Conservation (phyloP, 805 yeast species). For the Candida nonsorbophila region DNA sequence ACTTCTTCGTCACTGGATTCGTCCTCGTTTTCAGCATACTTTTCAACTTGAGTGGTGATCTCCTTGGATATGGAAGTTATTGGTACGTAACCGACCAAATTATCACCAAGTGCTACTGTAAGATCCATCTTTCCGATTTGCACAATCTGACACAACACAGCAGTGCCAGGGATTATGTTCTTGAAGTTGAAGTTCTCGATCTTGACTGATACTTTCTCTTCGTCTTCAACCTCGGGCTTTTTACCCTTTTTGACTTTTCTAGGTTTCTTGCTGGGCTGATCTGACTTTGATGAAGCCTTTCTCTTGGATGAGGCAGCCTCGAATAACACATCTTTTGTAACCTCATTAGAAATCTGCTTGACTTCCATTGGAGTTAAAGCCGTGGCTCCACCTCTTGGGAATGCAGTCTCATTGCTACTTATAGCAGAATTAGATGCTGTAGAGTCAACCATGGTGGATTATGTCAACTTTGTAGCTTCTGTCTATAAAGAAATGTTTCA, state of each 20-base stretch:
- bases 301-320: conserved; percentile 41
- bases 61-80: conserved; percentile 66
- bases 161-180: conserved; percentile 63
- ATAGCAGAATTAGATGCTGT: conserved; percentile 26
- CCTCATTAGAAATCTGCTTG: conserved; percentile 90
- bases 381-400: conserved; percentile 95
- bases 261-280: conserved; percentile 17
- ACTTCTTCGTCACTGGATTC: conserved; percentile 28
- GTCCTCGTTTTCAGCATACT: conserved; percentile 42
- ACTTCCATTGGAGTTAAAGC: conserved; percentile 85
- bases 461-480: no score
- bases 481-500: no score
- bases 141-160: conserved; percentile 71
- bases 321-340: conserved; percentile 79
- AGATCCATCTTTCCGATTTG: conserved; percentile 59
- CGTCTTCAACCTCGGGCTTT: conserved; percentile 15
- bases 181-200: conserved; percentile 62
- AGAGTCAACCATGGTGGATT: no score
- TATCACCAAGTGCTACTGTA: conserved; percentile 71
- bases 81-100: conserved; percentile 72
- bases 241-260: conserved; percentile 12
- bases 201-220: conserved; percentile 31
- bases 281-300: conserved; percentile 18
- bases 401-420: conserved; percentile 50
- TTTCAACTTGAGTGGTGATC: conserved; percentile 53